Evolutionary conservation across 2,329 filamentous ascomycete species (phyloP).

Genomic region (Colletotrichum costaricense): DNA sequence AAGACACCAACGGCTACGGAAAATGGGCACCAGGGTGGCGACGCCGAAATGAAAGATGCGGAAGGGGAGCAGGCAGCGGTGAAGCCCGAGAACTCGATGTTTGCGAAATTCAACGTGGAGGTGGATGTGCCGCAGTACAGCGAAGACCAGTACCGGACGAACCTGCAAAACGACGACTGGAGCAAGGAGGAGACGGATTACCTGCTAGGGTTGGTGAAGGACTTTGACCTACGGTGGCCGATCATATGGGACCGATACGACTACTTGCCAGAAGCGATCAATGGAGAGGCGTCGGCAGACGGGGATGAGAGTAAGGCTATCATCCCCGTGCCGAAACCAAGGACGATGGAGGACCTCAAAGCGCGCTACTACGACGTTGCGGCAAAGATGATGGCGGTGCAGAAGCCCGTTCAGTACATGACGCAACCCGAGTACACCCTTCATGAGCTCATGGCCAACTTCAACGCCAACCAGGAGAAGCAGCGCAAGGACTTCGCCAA

Average conservation of each 20-base stretch:
- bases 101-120: slow-evolving; percentile 89
- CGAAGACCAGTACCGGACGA: slow-evolving; percentile 85
- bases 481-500: slow-evolving; percentile 87
- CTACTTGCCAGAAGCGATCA: slow-evolving; percentile 63
- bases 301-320: slow-evolving; percentile 64
- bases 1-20: slow-evolving; percentile 61
- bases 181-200: slow-evolving; percentile 95
- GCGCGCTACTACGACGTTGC: slow-evolving; percentile 89
- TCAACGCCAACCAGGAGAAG: slow-evolving; percentile 83
- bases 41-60: slow-evolving; percentile 46
- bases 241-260: slow-evolving; percentile 95
- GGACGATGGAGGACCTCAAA: slow-evolving; percentile 92
- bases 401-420: slow-evolving; percentile 88
- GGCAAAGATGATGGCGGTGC: slow-evolving; percentile 82
- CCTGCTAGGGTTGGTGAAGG: slow-evolving; percentile 77
- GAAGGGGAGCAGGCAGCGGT: slow-evolving; percentile 46
- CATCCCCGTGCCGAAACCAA: slow-evolving; percentile 62
- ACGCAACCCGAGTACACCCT: slow-evolving; percentile 83
- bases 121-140: slow-evolving; percentile 84
- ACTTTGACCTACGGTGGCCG: slow-evolving; percentile 91
- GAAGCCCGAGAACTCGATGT: slow-evolving; percentile 68
- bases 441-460: slow-evolving; percentile 88
- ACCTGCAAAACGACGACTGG: slow-evolving; percentile 83
- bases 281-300: slow-evolving; percentile 57
- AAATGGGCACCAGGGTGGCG: slow-evolving; percentile 36